Evolutionary conservation across 2,329 filamentous ascomycete species (phyloP).

Genomic region (Aspergillus sp.): DNA sequence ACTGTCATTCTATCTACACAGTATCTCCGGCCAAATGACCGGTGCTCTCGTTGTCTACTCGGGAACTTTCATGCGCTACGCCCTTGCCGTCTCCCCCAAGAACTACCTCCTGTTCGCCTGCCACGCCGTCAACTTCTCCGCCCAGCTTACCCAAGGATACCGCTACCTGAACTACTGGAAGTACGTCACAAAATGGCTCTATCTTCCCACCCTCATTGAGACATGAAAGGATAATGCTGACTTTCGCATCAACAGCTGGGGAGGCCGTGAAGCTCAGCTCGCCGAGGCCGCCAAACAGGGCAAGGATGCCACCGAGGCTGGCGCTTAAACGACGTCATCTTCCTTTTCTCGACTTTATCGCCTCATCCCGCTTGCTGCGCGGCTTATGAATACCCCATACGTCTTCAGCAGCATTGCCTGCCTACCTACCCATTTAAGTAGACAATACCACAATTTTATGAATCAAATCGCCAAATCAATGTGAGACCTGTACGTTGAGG

Average conservation of each 20-base stretch:
- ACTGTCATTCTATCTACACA: constrained; percentile 31
- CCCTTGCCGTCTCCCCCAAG: constrained; percentile 62
- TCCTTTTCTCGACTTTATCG: not conserved
- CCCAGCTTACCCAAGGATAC: constrained; percentile 63
- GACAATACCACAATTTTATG: not conserved
- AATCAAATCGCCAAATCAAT: not conserved
- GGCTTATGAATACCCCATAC: constrained; percentile 2
- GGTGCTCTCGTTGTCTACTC: constrained; percentile 62
- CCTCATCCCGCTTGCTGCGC: not conserved
- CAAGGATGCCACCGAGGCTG: constrained; percentile 30
- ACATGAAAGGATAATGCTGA: constrained; percentile 10
- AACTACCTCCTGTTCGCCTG: constrained; percentile 71
- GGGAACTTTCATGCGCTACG: constrained; percentile 67
- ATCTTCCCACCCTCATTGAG: not conserved
- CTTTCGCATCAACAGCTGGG: constrained; percentile 36
- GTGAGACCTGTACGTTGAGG: not conserved
- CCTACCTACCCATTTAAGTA: constrained; percentile 7
- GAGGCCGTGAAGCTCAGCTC: constrained; percentile 44
- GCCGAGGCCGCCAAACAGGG: constrained; percentile 36
- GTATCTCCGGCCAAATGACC: constrained; percentile 67
- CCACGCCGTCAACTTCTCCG: constrained; percentile 65
- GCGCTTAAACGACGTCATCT: constrained; percentile 24
- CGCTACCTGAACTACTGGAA: constrained; percentile 63
- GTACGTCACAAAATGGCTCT: constrained; percentile 37
- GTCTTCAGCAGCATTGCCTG: constrained; percentile 13